Percentiles rank a stretch among this genome's conserved stretches.
These are phyloP conservation scores for Camillea tinctor DNA, from an alignment of 2,329 filamentous ascomycete species.

Conservation along the genomic window DNA sequence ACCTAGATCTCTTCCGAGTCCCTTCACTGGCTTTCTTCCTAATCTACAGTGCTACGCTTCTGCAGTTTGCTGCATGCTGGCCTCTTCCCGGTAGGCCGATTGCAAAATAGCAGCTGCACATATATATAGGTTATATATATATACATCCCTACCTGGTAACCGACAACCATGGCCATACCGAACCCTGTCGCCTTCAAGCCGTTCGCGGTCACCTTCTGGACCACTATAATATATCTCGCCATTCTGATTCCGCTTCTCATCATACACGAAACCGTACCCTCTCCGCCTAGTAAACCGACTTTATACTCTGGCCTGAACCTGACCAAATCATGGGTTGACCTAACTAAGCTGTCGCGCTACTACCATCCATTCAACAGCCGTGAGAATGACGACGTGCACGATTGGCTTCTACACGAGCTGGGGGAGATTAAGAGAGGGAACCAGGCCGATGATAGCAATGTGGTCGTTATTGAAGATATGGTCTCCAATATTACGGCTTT, in stretches of 20 bases:
- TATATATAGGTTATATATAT: neutral
- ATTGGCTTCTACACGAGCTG: constrained; percentile 72
- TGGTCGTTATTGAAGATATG: constrained; percentile 76
- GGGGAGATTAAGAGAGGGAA: constrained; percentile 67
- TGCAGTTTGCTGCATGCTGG: constrained; percentile 13
- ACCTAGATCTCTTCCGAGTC: constrained; percentile 19
- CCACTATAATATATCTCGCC: constrained; percentile 72
- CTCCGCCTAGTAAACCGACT: constrained; percentile 54
- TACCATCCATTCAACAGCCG: constrained; percentile 90
- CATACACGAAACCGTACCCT: constrained; percentile 74
- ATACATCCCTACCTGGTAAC: constrained; percentile 2
- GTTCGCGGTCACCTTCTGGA: constrained; percentile 78
- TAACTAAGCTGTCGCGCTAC: constrained; percentile 69
- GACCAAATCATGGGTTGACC: constrained; percentile 81
- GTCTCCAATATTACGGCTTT: constrained; percentile 73
- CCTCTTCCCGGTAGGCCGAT: constrained; percentile 12
- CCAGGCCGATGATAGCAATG: constrained; percentile 43
- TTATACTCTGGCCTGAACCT: constrained; percentile 69
- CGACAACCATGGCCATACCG: constrained; percentile 27
- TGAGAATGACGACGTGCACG: constrained; percentile 75
- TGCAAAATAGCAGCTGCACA: neutral
- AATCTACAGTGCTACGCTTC: constrained; percentile 4
- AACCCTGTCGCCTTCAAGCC: constrained; percentile 76
- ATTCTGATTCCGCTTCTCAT: constrained; percentile 70
- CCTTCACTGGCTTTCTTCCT: constrained; percentile 14